Evolutionary conservation across 176 grass and related monocot genomes (phyloP).

Genomic region (Rhynchospora tenuis): DNA sequence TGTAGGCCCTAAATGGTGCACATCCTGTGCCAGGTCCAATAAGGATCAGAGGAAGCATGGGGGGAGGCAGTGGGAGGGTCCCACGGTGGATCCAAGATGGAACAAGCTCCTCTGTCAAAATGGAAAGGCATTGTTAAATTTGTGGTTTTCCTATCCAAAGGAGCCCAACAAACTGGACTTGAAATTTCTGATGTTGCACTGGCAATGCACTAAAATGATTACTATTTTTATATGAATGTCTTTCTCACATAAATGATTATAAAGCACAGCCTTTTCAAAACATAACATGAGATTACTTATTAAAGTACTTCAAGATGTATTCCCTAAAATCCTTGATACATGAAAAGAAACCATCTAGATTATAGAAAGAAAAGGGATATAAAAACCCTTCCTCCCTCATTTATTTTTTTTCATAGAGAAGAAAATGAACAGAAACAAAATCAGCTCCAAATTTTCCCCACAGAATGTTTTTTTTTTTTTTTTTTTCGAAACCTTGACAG

Average conservation of each 20-base stretch:
- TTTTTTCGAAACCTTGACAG: not conserved
- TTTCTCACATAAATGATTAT: not conserved
- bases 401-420: not conserved
- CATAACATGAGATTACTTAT: not conserved
- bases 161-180: not conserved
- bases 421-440: not conserved
- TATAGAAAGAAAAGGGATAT: too few relatives aligned
- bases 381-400: not conserved
- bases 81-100: conserved; percentile 71
- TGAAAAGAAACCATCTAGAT: not conserved
- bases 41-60: conserved; percentile 71
- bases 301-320: not conserved
- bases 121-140: not conserved
- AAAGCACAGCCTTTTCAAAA: not conserved
- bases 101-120: conserved; percentile 47
- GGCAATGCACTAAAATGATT: not conserved
- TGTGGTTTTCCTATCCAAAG: too few relatives aligned
- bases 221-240: not conserved
- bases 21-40: conserved; percentile 90
- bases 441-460: not conserved
- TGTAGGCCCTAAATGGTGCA: conserved; percentile 77
- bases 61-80: conserved; percentile 44
- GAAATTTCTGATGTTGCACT: not conserved
- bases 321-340: not conserved
- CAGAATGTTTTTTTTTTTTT: not conserved